phyloP scores from a whole-genome alignment of 352 stramenopile genomes.

The Phytophthora fragariae region DNA sequence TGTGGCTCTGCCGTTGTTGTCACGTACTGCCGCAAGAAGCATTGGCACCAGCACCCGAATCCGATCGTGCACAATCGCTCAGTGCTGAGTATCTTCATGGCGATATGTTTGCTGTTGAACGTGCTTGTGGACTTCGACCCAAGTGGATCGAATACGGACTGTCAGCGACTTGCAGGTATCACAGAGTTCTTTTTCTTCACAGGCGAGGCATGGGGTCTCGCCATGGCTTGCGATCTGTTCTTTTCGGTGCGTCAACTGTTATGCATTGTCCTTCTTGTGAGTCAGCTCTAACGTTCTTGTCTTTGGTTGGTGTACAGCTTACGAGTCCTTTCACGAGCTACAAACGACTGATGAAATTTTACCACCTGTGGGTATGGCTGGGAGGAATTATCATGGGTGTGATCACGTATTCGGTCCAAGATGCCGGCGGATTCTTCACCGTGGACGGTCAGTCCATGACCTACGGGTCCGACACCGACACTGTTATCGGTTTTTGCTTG shows the following conservation, averaged over 20 bases:
- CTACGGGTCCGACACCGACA: slow-evolving; percentile 67
- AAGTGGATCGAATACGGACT: slow-evolving; percentile 60
- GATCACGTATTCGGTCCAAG: slow-evolving; percentile 74
- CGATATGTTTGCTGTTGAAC: slow-evolving; percentile 85
- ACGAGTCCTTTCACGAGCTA: slow-evolving; percentile 92
- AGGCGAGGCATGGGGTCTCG: slow-evolving; percentile 85
- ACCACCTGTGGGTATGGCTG: slow-evolving; percentile 88
- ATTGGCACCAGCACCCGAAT: slow-evolving; percentile 91
- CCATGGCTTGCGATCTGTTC: slow-evolving; percentile 91
- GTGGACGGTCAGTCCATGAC: slow-evolving; percentile 87
- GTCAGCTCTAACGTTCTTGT: not conserved
- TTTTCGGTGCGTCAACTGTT: slow-evolving; percentile 61
- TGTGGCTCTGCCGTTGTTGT: slow-evolving; percentile 86
- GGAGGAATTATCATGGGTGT: slow-evolving; percentile 83
- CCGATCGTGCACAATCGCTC: slow-evolving; percentile 89
- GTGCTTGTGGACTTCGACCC: slow-evolving; percentile 84
- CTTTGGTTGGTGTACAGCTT: slow-evolving; percentile 39
- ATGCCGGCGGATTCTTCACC: slow-evolving; percentile 85
- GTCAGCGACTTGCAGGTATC: slow-evolving; percentile 76
- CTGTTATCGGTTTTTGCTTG: slow-evolving; percentile 84
- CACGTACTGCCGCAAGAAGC: slow-evolving; percentile 89
- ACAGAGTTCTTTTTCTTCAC: slow-evolving; percentile 93
- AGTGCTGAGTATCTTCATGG: slow-evolving; percentile 87
- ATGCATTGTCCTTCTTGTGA: not conserved
- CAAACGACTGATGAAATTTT: slow-evolving; percentile 91